Base-by-base conservation (phyloP, 345 rosid species). In the Aurinia saxatilis region DNA sequence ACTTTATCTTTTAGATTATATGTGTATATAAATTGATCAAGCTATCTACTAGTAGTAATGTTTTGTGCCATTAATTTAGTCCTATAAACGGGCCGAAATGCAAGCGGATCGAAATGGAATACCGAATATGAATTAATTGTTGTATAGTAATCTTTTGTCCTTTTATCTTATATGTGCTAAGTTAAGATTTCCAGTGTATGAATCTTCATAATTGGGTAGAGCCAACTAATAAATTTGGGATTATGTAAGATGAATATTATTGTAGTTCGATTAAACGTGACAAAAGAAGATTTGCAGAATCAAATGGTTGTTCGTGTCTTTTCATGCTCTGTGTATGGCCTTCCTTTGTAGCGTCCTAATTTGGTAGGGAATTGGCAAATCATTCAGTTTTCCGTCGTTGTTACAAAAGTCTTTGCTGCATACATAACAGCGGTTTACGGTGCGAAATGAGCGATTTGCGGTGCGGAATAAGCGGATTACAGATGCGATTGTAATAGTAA, bases 321-420 rank as follows among this genome's bases (percentile, higher is more conserved):
- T 57, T 65, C 71, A 71, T 50, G 56, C 35, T 42, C 33, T 48
- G 29, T 57, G 64, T 48, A 57, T 36, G 27, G 56, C 61, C 41
- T 71, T 64, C 54, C 50, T 71, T 63, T 50, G 75, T 57, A 58
- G 37, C 42, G 75, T 64, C 75, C 29, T 64, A 50, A 71, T 58
- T 65, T 71, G 75, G 71, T 71, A 58, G 75, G 71, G 75, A 57
- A 65, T 50, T 65, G 75, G 75, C 71, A 71, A 71, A 71, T 71
- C 71, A 71, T 71, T 57, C 56, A 65, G 61, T 65, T 65, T 50
- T 44, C 57, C 57, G 66, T 71, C 70, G 40, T 50, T 64, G 36
- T 57, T 57, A 23, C 29, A 57, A 56, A 57, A 57, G 50, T 42
- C 35, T 34, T 48, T 71, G 5, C 18, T 21, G n/a, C n/a, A n/a